Base-by-base conservation (phyloP, 2,329 filamentous ascomycete genomes). In the Nigrograna mackinnonii region DNA sequence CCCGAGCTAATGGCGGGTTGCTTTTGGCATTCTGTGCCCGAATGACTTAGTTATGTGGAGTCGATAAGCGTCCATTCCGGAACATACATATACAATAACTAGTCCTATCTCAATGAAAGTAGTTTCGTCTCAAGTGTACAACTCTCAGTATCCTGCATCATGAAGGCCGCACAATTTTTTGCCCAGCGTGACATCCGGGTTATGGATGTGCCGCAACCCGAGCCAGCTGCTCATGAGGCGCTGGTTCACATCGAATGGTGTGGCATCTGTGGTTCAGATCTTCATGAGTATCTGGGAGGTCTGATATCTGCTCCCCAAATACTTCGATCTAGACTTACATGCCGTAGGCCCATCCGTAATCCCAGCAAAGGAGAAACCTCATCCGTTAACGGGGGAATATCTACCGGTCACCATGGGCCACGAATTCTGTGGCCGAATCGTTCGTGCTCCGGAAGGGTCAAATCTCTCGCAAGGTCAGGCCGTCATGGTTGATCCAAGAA, bases 111-210 rank as follows among this genome's bases (percentile, higher is more conserved):
- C n/a, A n/a, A n/a, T n/a, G n/a, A n/a, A n/a, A 33, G 6, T 14
- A 17, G n/a, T 16, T 2, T 37, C 11, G 30, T 38, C 19, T 14
- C 19, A 22, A 34, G 26, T 17, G 20, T 19, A n/a, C n/a, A n/a
- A n/a, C n/a, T n/a, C n/a, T n/a, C n/a, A n/a, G n/a, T n/a, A 17
- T 33, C 16, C 18, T 17, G 9, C 35, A 54, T 20, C 28, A 64
- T 67, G 62, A 60, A 60, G 55, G 62, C 62, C 35, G 62, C 59
- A 35, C 54, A 60, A 19, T 66, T 56, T 41, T 64, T 53, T 31
- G 60, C 49, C 16, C 36, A 46, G 14, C 35, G 46, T 2, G 58
- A 62, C 36, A 51, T 67, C 16, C 55, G 61, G 12, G 50, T 65
- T 11, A 44, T 46, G 9, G 54, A 65, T 6, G 47, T 63, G 6